Evolutionary conservation across 225 moss, liverwort and hornwort species (phyloP), one percentile per base, ranked within the genome.

Genomic region (Straminergon stramineum): DNA sequence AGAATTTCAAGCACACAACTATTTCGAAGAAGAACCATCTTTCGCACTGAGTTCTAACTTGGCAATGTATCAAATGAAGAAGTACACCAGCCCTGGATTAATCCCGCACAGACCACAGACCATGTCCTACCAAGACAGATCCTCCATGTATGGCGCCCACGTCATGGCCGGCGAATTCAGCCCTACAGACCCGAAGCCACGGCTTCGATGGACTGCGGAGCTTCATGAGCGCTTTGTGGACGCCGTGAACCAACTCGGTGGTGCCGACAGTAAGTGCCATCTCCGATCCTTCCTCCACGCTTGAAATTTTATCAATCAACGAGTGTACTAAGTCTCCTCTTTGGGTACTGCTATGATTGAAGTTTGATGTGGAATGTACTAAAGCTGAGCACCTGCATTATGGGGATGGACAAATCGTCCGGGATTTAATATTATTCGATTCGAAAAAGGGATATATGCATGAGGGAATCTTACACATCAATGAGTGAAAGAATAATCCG

Each of bases 61-160:
- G 79, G 87, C 90, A 92, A 93, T 94, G 93, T 94, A 89, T 90
- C 93, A 94, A 85, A 94, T 93, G 93, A 94, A 92, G 91, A 94
- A 92, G 89, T 94, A 94, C 79, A 85, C 84, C 15, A 93, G 90
- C 43, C 93, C 94, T 51, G 93, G 93, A 58, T 83, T 94, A 75
- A 90, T 90, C 52, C 93, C 92, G 22, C 94, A 94, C 67, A 76
- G 91, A 61, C 88, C 88, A 32, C 93, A 86, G 87, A 87, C 82
- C 32, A 88, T 92, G 91, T 87, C 89, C 18, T 90, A 84, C 35
- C 87, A 94, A 71, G 89, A 88, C 53, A 81, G 88, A 58, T 43
- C 87, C 8, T 92, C 93, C 53, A 89, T 91, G 87, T 94, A 93
- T 88, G 91, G 90, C 52, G 75, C 91, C 71, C 91, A 89, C 48